phyloP scores from a whole-genome alignment of 805 yeast genomes.

The Suhomyces sp. region DNA sequence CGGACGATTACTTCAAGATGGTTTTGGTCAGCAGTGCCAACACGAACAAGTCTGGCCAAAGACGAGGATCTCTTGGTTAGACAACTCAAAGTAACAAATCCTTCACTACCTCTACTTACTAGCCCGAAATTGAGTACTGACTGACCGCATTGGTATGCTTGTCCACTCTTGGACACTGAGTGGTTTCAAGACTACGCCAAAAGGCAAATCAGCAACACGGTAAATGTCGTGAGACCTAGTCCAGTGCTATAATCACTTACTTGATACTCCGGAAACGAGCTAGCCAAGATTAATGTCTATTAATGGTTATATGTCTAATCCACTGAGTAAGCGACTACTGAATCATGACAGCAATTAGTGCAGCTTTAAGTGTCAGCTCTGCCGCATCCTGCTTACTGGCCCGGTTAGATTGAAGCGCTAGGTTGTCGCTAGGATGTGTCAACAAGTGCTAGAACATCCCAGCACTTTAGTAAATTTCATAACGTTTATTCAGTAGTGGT shows the following conservation, averaged over 20 bases:
- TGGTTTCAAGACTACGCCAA: not conserved
- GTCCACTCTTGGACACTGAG: not conserved
- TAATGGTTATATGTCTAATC: too few species aligned
- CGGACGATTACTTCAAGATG: conserved; percentile 34
- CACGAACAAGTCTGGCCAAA: conserved; percentile 7
- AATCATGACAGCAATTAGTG: not conserved
- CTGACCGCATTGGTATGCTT: not conserved
- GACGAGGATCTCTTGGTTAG: conserved; percentile 8
- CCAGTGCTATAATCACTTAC: not conserved
- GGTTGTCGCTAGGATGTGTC: too few species aligned
- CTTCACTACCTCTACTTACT: not conserved
- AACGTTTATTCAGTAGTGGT: not conserved
- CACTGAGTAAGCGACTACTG: not conserved
- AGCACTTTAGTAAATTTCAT: too few species aligned
- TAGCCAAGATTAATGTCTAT: too few species aligned
- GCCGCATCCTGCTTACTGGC: not conserved
- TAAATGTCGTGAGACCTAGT: not conserved
- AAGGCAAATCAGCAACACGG: not conserved
- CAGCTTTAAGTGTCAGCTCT: not conserved
- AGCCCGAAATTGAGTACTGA: not conserved
- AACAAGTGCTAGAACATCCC: too few species aligned
- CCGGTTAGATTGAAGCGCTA: too few species aligned
- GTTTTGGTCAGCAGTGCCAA: conserved; percentile 12
- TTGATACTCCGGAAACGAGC: not conserved
- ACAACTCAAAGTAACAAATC: not conserved